These are phyloP conservation scores for Cyberlindnera amylophila DNA, from an alignment of 805 yeast genomes.

Conservation along the genomic window DNA sequence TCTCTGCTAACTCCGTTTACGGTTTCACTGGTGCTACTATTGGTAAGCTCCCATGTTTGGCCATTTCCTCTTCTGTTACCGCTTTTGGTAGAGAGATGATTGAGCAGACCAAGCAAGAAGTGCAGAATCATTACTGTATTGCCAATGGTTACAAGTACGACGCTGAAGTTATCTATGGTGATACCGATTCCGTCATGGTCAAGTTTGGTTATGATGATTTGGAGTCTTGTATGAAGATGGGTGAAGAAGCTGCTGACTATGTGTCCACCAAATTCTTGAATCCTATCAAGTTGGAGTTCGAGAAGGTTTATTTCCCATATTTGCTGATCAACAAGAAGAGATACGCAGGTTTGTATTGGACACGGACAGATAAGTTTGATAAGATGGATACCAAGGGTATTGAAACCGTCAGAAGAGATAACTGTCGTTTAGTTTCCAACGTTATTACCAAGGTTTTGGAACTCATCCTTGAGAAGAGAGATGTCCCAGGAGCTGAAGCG, in stretches of 20 bases:
- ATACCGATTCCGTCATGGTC: conserved; percentile 99
- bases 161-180: conserved; percentile 94
- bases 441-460: conserved; percentile 91
- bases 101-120: conserved; percentile 83
- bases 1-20: conserved; percentile 96
- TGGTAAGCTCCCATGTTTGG: conserved; percentile 94
- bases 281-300: conserved; percentile 94
- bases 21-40: conserved; percentile 99
- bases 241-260: conserved; percentile 88
- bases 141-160: conserved; percentile 81
- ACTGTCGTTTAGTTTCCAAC: conserved; percentile 89
- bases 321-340: conserved; percentile 91
- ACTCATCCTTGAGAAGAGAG: conserved; percentile 78
- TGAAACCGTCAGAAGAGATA: conserved; percentile 97
- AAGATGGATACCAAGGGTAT: conserved; percentile 98
- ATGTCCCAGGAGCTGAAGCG: conserved; percentile 77
- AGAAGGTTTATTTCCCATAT: conserved; percentile 94
- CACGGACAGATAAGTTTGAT: conserved; percentile 84
- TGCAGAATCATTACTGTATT: conserved; percentile 73
- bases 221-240: conserved; percentile 81
- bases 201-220: conserved; percentile 85
- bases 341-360: conserved; percentile 97
- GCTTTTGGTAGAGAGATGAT: conserved; percentile 97
- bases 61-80: conserved; percentile 93
- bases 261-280: conserved; percentile 76